Base-by-base conservation (phyloP, 2,329 filamentous ascomycete species). In the Rhinocladiella mackenziei region DNA sequence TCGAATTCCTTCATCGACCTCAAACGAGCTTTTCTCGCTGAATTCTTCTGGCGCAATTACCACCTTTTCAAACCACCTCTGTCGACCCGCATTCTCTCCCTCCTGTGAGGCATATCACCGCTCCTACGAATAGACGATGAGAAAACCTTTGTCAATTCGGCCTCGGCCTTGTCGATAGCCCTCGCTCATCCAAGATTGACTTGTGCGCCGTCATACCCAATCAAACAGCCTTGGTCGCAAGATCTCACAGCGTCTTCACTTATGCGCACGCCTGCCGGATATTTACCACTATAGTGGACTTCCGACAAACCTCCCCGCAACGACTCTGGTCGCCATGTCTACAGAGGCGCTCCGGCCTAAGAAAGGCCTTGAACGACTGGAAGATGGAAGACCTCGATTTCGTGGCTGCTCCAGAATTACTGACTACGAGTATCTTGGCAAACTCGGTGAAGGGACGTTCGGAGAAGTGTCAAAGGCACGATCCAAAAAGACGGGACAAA, bases 401-500 rank as follows among this genome's bases (percentile, higher is more conserved):
- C 73, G 75, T 40, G 92, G 92, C 51, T 96, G 91, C 72, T 92
- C 89, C 36, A 63, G 60, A 31, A 68, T 68, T 30, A 61, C 62
- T 11, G 63, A 70, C 25, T 69, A 65, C 48, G 57, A 35, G 52
- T 51, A 66, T 35, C 39, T 43, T 33, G 62, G 59, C 35, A 71
- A 51, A 85, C 78, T 98, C 43, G 91, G 91, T 10, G 94, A 91
- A 28, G 91, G 91, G 6, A 97, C 91, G 0, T 97, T 96, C 58
- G 92, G 83, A 56, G 89, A 97, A 70, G 92, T 97, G 28, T 88
- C 95, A 66, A 92, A 91, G 61, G 92, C 89, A 50, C 79, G 79
- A 50, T 88, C 85, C 19, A 83, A 80, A 59, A 84, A 77, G 59
- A 86, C 81, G 1, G 84, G 86, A 41, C 75, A 78, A 17, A 66